These are phyloP conservation scores for Coemansia sp. DNA, from an alignment of 192 early-diverging fungal species.

Conservation along the genomic window DNA sequence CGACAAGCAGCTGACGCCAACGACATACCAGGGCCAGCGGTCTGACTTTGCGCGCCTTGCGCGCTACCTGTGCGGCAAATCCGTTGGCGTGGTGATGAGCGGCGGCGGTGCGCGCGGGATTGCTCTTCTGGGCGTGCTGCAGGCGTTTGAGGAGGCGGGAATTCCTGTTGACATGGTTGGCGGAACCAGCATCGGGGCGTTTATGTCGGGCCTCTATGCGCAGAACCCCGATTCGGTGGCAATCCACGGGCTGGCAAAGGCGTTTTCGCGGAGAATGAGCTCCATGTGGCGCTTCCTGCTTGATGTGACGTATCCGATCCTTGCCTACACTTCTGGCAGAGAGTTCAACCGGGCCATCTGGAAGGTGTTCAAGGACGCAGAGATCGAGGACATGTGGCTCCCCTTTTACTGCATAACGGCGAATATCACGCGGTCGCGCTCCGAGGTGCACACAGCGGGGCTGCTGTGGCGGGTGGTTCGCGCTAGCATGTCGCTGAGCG, in stretches of 20 bases:
- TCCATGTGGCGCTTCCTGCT: conserved; percentile 86
- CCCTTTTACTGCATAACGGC: conserved; percentile 94
- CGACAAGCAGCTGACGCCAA: conserved; percentile 36
- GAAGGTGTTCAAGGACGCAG: conserved; percentile 91
- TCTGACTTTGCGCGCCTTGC: conserved; percentile 78
- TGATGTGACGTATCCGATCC: conserved; percentile 94
- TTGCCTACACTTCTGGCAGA: conserved; percentile 89
- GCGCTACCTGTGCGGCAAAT: conserved; percentile 87
- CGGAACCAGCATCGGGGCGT: conserved; percentile 96
- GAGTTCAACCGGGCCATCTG: conserved; percentile 96
- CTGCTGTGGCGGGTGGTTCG: conserved; percentile 97
- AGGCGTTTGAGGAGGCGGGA: conserved; percentile 94
- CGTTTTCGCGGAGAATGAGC: conserved; percentile 78
- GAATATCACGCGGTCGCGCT: conserved; percentile 94
- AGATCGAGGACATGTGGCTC: conserved; percentile 98
- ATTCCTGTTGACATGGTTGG: conserved; percentile 98
- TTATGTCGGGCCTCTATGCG: conserved; percentile 93
- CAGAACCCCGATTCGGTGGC: conserved; percentile 84
- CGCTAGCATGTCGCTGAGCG: conserved; percentile 97
- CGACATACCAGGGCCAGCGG: conserved; percentile 50
- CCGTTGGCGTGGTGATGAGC: conserved; percentile 91
- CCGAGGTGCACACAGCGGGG: conserved; percentile 89
- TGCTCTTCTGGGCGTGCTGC: conserved; percentile 88
- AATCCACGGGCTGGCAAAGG: conserved; percentile 82
- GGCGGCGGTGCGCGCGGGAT: conserved; percentile 98